A percentile compares a stretch with the other conserved stretches of the same genome.
Conservation (phyloP, 2,329 filamentous ascomycete species). For the Arthrobotrys sphaeroides region DNA sequence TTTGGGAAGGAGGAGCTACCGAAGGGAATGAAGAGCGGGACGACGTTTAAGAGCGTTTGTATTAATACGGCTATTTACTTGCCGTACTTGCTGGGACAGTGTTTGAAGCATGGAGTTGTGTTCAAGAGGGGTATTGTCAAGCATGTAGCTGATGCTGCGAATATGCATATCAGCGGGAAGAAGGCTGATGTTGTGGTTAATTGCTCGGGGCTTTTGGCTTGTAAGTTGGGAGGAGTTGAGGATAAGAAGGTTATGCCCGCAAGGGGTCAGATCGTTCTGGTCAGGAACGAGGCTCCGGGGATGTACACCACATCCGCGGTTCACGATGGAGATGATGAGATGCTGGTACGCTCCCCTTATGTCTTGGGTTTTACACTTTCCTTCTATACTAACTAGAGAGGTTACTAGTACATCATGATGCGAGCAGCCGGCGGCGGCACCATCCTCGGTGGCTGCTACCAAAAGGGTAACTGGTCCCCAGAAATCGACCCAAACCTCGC, state of each 20-base stretch:
- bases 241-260: conserved; percentile 78
- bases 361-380: too few relatives aligned
- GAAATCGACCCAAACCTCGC: conserved; percentile 82
- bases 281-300: conserved; percentile 77
- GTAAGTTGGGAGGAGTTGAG: conserved; percentile 80
- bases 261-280: conserved; percentile 83
- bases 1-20: conserved; percentile 59
- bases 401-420: conserved; percentile 76
- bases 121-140: conserved; percentile 71
- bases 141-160: conserved; percentile 77
- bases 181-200: conserved; percentile 79
- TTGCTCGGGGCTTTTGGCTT: conserved; percentile 80
- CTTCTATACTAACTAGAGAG: not conserved
- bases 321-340: conserved; percentile 77
- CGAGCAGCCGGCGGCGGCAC: conserved; percentile 83
- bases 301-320: conserved; percentile 78
- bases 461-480: conserved; percentile 80
- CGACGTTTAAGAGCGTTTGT: conserved; percentile 82
- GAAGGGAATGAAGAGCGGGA: conserved; percentile 74
- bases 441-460: conserved; percentile 84
- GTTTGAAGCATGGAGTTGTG: conserved; percentile 75
- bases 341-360: conserved; percentile 61
- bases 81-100: conserved; percentile 83
- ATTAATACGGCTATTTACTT: conserved; percentile 92
- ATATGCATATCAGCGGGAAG: conserved; percentile 68